phyloP scores from a whole-genome alignment of 2,329 filamentous ascomycete genomes.

The Didymella keratinophila region DNA sequence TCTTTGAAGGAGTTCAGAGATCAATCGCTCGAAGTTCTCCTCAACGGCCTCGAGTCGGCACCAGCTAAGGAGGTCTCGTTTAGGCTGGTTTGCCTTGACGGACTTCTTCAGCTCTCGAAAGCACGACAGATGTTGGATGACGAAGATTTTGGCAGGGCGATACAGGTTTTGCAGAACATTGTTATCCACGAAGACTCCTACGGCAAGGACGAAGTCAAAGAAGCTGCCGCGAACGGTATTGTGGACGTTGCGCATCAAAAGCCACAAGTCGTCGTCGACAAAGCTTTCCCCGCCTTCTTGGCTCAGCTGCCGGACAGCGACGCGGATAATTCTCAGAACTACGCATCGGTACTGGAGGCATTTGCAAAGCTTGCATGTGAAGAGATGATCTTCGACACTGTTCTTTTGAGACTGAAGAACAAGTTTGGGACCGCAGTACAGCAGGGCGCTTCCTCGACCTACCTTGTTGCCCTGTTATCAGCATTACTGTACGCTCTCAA shows the following conservation, averaged over 20 bases:
- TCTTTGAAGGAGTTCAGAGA: constrained; percentile 51
- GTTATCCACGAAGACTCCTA: constrained; percentile 66
- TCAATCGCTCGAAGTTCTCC: constrained; percentile 53
- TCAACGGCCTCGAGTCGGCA: constrained; percentile 54
- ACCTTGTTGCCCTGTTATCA: constrained; percentile 66
- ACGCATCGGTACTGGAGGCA: constrained; percentile 66
- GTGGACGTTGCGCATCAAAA: constrained; percentile 69
- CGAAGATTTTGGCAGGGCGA: constrained; percentile 57
- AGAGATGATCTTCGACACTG: constrained; percentile 68
- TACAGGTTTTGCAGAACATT: constrained; percentile 68
- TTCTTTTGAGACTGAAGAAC: constrained; percentile 69
- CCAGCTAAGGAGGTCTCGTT: constrained; percentile 60
- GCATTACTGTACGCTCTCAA: constrained; percentile 69
- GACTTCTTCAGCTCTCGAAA: constrained; percentile 54
- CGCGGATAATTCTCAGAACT: constrained; percentile 55
- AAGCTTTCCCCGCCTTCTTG: constrained; percentile 71
- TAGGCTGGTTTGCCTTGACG: constrained; percentile 55
- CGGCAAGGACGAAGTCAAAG: constrained; percentile 64
- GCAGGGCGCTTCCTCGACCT: constrained; percentile 60
- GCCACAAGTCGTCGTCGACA: constrained; percentile 68
- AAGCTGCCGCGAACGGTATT: constrained; percentile 65
- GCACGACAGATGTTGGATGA: constrained; percentile 53
- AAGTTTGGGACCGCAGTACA: constrained; percentile 66
- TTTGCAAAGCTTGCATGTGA: constrained; percentile 71
- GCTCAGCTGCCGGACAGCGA: constrained; percentile 68